These are phyloP conservation scores for Lepidium sativum DNA, from an alignment of 345 rosid species.

Conservation along the genomic window DNA sequence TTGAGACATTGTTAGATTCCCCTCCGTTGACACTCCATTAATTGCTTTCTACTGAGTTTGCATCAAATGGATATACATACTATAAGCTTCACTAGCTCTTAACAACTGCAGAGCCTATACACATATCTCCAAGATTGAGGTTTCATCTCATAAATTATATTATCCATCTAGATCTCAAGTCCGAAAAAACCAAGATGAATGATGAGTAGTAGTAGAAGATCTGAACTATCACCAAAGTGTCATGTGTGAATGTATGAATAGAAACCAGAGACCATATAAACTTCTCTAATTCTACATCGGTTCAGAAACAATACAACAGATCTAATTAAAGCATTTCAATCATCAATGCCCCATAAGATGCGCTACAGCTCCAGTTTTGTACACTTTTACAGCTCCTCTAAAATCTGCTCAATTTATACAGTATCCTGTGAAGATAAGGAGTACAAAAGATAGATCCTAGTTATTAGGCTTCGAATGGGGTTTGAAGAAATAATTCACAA, in stretches of 20 bases:
- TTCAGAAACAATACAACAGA: conserved; percentile 11
- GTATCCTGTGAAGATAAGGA: conserved; percentile 15
- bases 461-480: not conserved
- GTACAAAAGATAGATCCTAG: not conserved
- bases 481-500: not conserved
- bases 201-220: not conserved
- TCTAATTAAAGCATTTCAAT: conserved; percentile 4
- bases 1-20: no score
- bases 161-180: not conserved
- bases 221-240: conserved; percentile 3
- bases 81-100: not conserved
- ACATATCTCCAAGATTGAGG: not conserved
- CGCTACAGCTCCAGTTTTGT: conserved; percentile 15
- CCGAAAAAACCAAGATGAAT: not conserved
- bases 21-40: no score
- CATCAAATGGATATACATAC: not conserved
- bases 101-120: not conserved
- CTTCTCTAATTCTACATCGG: conserved; percentile 9
- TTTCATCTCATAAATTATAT: not conserved
- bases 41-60: no score
- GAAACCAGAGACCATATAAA: conserved; percentile 1
- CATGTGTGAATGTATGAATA: conserved; percentile 9
- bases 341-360: not conserved
- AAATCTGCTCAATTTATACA: conserved; percentile 17
- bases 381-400: conserved; percentile 21